Evolutionary conservation across 2,329 filamentous ascomycete species (phyloP).

Genomic region (Mollisia scopiformis): DNA sequence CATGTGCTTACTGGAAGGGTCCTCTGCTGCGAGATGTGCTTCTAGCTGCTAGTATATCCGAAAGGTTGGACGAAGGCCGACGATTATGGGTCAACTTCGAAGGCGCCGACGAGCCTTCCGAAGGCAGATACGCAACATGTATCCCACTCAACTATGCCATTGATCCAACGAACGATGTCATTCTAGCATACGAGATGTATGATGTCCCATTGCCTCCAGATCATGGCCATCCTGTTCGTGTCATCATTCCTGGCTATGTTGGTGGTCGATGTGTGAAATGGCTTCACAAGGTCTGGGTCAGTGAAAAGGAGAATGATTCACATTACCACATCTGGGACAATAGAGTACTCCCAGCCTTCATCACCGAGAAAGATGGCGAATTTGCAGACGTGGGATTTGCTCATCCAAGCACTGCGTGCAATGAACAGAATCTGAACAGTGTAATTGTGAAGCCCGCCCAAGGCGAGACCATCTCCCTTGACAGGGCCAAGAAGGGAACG

Average conservation of each 20-base stretch:
- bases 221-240: slow-evolving; percentile 67
- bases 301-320: slow-evolving; percentile 45
- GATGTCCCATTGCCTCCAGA: slow-evolving; percentile 63
- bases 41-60: slow-evolving; percentile 42
- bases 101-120: slow-evolving; percentile 22
- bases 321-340: slow-evolving; percentile 10
- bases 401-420: slow-evolving; percentile 9
- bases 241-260: slow-evolving; percentile 66
- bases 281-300: slow-evolving; percentile 66
- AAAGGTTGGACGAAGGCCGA: not conserved
- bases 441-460: slow-evolving; percentile 7
- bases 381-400: slow-evolving; percentile 4
- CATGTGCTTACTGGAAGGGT: slow-evolving; percentile 55
- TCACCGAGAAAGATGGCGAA: slow-evolving; percentile 35
- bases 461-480: no score
- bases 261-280: slow-evolving; percentile 72
- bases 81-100: slow-evolving; percentile 8
- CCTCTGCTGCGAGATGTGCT: slow-evolving; percentile 49
- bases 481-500: no score
- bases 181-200: slow-evolving; percentile 72
- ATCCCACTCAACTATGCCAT: slow-evolving; percentile 52
- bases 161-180: slow-evolving; percentile 60
- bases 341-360: slow-evolving; percentile 3
- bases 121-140: slow-evolving; percentile 28
- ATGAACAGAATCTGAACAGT: slow-evolving; percentile 6